phyloP scores from a whole-genome alignment of 2,329 filamentous ascomycete genomes.

The Ilyonectria mors-panacis region DNA sequence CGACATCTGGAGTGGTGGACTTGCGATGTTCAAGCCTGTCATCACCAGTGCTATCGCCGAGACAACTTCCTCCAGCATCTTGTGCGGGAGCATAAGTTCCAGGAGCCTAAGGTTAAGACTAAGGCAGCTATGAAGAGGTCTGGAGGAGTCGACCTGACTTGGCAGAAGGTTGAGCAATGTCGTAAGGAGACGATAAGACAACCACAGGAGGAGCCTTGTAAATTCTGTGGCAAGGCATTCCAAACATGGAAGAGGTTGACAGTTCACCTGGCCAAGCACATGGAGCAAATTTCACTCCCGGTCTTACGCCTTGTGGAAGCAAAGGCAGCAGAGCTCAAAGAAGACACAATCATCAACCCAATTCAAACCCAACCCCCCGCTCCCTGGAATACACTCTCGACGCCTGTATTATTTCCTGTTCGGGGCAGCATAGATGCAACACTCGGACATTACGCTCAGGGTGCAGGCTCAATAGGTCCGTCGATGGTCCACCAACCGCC shows the following conservation, averaged over 20 bases:
- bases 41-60: constrained; percentile 86
- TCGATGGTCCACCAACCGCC: too few relatives aligned
- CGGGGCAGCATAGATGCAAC: too few relatives aligned
- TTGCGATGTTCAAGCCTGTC: constrained; percentile 85
- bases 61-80: constrained; percentile 96
- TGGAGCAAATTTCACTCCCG: constrained; percentile 92
- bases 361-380: constrained; percentile 64
- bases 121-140: constrained; percentile 77
- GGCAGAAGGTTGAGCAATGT: constrained; percentile 84
- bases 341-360: constrained; percentile 78
- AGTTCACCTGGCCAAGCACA: constrained; percentile 93
- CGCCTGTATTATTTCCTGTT: too few relatives aligned
- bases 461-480: constrained; percentile 24
- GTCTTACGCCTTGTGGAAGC: constrained; percentile 74
- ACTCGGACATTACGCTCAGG: too few relatives aligned
- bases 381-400: too few relatives aligned
- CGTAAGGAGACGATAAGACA: constrained; percentile 76
- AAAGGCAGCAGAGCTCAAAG: constrained; percentile 63
- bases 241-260: constrained; percentile 93
- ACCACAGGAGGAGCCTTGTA: constrained; percentile 84
- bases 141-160: constrained; percentile 74
- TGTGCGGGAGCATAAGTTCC: constrained; percentile 89
- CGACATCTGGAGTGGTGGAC: constrained; percentile 93
- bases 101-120: constrained; percentile 84
- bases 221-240: constrained; percentile 87